phyloP scores from a whole-genome alignment of 2,329 filamentous ascomycete genomes.

The Hypoxylon sp. region DNA sequence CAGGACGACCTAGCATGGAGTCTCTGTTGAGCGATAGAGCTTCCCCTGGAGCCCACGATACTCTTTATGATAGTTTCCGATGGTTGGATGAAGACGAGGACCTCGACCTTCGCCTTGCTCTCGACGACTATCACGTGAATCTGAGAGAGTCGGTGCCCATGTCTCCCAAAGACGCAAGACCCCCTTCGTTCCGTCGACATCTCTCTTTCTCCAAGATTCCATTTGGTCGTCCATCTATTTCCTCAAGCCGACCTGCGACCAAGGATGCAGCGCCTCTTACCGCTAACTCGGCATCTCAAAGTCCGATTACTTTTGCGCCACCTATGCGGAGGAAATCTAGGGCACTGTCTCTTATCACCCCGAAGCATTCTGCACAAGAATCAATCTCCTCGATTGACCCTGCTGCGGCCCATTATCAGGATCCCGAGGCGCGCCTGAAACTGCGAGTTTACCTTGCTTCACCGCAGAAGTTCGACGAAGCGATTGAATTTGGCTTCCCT shows the following conservation, averaged over 20 bases:
- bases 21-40: slow-evolving; percentile 50
- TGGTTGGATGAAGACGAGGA: slow-evolving; percentile 83
- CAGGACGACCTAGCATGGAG: slow-evolving; percentile 49
- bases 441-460: slow-evolving; percentile 88
- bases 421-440: slow-evolving; percentile 89
- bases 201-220: slow-evolving; percentile 79
- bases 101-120: slow-evolving; percentile 75
- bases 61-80: slow-evolving; percentile 77
- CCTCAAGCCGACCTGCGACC: slow-evolving; percentile 64
- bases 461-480: slow-evolving; percentile 95
- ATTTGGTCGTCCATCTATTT: slow-evolving; percentile 70
- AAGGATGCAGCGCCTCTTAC: slow-evolving; percentile 58
- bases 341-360: slow-evolving; percentile 68
- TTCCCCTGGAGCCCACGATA: slow-evolving; percentile 61
- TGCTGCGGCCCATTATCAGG: slow-evolving; percentile 86
- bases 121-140: slow-evolving; percentile 80
- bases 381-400: slow-evolving; percentile 74
- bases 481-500: slow-evolving; percentile 93
- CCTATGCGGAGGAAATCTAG: slow-evolving; percentile 68
- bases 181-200: slow-evolving; percentile 76
- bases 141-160: slow-evolving; percentile 66
- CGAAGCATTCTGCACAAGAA: slow-evolving; percentile 62
- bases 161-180: slow-evolving; percentile 64
- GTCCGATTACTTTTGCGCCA: slow-evolving; percentile 49
- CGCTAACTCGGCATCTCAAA: slow-evolving; percentile 49